Base-by-base conservation (phyloP, 108 stramenopile species). In the Nitzschia putrida region DNA sequence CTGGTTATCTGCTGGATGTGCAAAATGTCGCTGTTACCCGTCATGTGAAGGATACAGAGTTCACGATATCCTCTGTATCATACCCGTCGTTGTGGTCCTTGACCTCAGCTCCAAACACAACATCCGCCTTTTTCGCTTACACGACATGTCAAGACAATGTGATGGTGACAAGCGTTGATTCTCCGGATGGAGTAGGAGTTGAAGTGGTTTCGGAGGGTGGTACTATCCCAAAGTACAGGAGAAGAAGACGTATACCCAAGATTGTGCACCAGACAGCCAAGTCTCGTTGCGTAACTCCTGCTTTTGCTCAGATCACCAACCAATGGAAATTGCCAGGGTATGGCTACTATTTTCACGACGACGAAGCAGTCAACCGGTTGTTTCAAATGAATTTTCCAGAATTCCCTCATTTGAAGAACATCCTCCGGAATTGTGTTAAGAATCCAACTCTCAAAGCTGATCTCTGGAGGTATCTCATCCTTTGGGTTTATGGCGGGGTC, bases 261-360 rank as follows among this genome's bases (percentile, higher is more conserved):
- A 67, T 79, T 8, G 40, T 83, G 3, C 78, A 79, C 64, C 75
- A 79, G 59, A 83, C 82, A 10, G 57, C 70, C 29, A 79, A 77
- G 54, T 74, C 72, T 8, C 69, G 74, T 23, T 83, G 82, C 57
- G 52, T 78, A 21, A 75, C 78, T 11, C 61, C 71, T 3, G 37
- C 45, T 3, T 64, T 82, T 40, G 53, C 52, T 24, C 20, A 64
- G 12, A n/a, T 71, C 38, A 55, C 66, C 4, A 39, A 71, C 11
- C 18, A 47, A 45, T 82, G 81, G 81, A 56, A 71, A 43, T 69
- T 69, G 11, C 38, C 59, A 37, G 79, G 57, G 7, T 73, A 60
- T 42, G 68, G 68, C 0, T 81, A 83, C 56, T 89, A 79, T 57
- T 83, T 89, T 61, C 83, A 89, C 63, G 83, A 85, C 68, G 80